Conservation (phyloP, 306 rosid genomes). For the Sophora flavescens region DNA sequence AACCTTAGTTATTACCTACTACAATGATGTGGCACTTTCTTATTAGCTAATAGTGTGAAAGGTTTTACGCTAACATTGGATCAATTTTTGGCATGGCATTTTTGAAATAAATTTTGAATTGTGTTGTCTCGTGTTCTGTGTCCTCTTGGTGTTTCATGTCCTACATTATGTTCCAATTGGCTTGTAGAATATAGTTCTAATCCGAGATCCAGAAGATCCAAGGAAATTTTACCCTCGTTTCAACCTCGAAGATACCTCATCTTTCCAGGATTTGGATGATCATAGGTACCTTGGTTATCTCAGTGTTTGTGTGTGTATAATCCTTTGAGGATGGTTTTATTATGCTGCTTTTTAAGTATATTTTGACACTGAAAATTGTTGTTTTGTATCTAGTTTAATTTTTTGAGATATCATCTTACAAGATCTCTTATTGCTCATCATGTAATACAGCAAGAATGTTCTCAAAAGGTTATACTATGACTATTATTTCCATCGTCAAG, state of each 20-base stretch:
- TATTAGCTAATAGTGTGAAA: neutral
- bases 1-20: neutral
- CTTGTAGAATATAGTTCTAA: conserved; percentile 88
- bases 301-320: neutral
- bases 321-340: neutral
- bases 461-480: conserved; percentile 84
- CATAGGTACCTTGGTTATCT: conserved; percentile 64
- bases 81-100: conserved; percentile 11
- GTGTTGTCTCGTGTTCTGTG: conserved; percentile 26
- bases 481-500: conserved; percentile 97
- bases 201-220: conserved; percentile 86
- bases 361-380: conserved; percentile 20
- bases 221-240: conserved; percentile 90
- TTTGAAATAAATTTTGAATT: conserved; percentile 24
- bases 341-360: conserved; percentile 24
- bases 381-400: conserved; percentile 29
- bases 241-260: conserved; percentile 90
- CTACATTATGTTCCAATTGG: conserved; percentile 42
- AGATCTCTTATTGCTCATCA: conserved; percentile 34
- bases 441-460: conserved; percentile 74
- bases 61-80: no score
- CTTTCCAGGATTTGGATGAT: conserved; percentile 88
- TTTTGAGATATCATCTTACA: conserved; percentile 40
- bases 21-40: conserved; percentile 13
- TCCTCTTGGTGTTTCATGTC: conserved; percentile 35